Percentiles rank a stretch among this genome's conserved stretches.
phyloP scores from a whole-genome alignment of 805 yeast species.

The Sugiyamaella lignohabitans region DNA sequence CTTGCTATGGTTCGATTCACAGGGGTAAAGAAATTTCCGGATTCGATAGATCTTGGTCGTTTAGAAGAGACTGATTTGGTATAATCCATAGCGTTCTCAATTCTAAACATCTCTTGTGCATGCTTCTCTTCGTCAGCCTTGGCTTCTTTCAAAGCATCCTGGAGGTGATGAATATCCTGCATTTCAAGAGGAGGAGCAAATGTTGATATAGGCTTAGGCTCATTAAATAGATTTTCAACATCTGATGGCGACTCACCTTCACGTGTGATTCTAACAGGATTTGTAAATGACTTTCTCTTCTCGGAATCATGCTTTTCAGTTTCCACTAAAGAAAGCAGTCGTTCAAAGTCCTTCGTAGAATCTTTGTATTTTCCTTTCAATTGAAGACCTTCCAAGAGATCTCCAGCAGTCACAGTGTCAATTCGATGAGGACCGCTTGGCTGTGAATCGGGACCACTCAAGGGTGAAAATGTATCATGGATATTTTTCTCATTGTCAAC shows the following conservation, averaged over 20 bases:
- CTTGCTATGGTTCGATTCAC: too few relatives aligned
- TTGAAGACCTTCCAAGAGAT: background rate
- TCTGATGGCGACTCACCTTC: background rate
- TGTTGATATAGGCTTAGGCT: background rate
- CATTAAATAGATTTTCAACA: too few relatives aligned
- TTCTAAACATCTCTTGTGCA: constrained; percentile 43
- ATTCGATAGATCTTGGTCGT: constrained; percentile 36
- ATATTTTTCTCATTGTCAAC: background rate
- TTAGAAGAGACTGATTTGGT: constrained; percentile 32
- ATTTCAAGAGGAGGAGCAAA: background rate
- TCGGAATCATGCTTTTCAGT: background rate
- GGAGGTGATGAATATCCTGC: constrained; percentile 24
- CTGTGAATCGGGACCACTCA: background rate
- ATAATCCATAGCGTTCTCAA: constrained; percentile 49
- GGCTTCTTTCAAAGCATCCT: constrained; percentile 39
- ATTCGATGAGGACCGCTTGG: background rate
- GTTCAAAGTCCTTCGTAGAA: constrained; percentile 3
- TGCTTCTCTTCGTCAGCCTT: constrained; percentile 36
- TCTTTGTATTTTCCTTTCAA: background rate
- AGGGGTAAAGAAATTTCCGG: constrained; percentile 39
- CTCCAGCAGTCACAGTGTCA: background rate
- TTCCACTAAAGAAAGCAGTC: constrained; percentile 2
- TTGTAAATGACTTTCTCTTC: background rate
- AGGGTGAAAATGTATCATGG: background rate
- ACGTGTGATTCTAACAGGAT: background rate